Base-by-base conservation (phyloP, 2,329 filamentous ascomycete species). In the Dothistroma pini region DNA sequence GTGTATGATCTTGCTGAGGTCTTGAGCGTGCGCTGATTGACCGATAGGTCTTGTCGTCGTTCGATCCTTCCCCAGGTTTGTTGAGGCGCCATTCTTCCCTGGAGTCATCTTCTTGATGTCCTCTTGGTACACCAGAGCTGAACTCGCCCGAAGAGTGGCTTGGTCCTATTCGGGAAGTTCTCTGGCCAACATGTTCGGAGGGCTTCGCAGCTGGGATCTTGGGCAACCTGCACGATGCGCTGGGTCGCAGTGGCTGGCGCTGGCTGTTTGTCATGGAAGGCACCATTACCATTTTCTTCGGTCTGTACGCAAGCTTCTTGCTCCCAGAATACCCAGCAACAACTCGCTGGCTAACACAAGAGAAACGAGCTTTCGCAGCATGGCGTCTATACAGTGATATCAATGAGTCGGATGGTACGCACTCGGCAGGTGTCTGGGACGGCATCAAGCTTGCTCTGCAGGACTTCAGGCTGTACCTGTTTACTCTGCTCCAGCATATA, bases 401-500 rank as follows among this genome's bases (percentile, higher is more conserved):
- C 7, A 79, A 77, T 38, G 81, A 77, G 2, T 79, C 64, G 0
- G 69, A 83, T 41, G 71, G 75, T 0, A 74, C 75, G 1, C 71
- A 71, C 4, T 74, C 78, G 2, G 73, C 72, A 7, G 70, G 75
- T 0, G 62, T 81, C 35, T 76, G 75, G 71, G 72, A 77, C 14
- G 83, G 82, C 0, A 71, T 85, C 19, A 78, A 77, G 64, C 64
- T 83, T 61, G 80, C 80, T 0, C 71, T 84, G 19, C 74, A 58
- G 34, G 82, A 84, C 65, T 79, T 78, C 5, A 77, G 80, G 1
- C 73, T 84, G 0, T 85, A 83, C 63, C 63, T 85, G 1, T 84
- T 85, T 56, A 77, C 83, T 1, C 72, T 85, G 22, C 72, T 85
- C 2, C 82, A 85, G 67, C 83, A 84, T 59, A 68, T 78, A n/a